Evolutionary conservation across 139 green algal genomes (phyloP).

Genomic region (Limnomonas spitsbergensis): DNA sequence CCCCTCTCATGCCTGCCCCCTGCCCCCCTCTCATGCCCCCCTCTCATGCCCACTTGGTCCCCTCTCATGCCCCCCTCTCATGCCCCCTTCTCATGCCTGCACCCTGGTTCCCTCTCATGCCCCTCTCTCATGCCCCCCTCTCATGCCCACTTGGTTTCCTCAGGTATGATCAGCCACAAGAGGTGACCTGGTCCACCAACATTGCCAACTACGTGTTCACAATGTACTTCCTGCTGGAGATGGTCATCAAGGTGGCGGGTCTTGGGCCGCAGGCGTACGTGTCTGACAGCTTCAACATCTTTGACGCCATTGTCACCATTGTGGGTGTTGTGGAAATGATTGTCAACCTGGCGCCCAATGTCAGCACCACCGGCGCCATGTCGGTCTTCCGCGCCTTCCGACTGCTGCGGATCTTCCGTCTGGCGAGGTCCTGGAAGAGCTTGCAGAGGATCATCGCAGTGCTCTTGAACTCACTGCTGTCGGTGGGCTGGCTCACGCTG

Average conservation of each 20-base stretch:
- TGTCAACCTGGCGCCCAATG: background rate
- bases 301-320: constrained; percentile 14
- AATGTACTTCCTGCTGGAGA: constrained; percentile 13
- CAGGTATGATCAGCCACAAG: constrained; percentile 9
- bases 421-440: constrained; percentile 20
- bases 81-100: no score
- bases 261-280: background rate
- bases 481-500: constrained; percentile 11
- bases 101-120: no score
- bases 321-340: constrained; percentile 10
- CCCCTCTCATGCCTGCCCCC: no score
- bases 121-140: no score
- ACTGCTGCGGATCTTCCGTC: constrained; percentile 13
- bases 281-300: background rate
- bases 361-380: background rate
- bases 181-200: background rate
- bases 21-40: no score
- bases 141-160: no score
- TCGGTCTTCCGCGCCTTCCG: constrained; percentile 6
- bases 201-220: constrained; percentile 5
- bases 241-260: constrained; percentile 12
- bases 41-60: no score
- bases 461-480: background rate
- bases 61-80: no score
- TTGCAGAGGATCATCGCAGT: constrained; percentile 13